Percentiles rank a stretch among this genome's conserved stretches.
These are phyloP conservation scores for Volvox africanus DNA, from an alignment of 139 green algal genomes.

Conservation along the genomic window DNA sequence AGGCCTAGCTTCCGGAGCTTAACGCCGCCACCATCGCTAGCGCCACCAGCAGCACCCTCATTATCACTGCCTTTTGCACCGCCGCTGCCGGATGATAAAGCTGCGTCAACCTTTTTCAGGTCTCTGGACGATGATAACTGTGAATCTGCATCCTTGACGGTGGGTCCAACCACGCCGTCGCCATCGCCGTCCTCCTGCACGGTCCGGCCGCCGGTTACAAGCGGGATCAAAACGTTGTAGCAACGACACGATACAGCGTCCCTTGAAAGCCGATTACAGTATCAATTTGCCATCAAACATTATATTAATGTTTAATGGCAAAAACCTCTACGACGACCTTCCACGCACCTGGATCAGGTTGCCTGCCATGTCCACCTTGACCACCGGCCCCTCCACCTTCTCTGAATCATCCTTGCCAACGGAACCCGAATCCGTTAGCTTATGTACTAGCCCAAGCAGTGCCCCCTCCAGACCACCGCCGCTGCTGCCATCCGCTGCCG, in stretches of 20 bases:
- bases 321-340: background rate
- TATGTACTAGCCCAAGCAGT: conserved; percentile 32
- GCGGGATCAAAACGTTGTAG: background rate
- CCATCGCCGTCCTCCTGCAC: conserved; percentile 32
- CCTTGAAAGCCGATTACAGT: background rate
- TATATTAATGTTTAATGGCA: too few species aligned
- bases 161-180: conserved; percentile 18
- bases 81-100: too few species aligned
- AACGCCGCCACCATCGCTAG: background rate
- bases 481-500: too few species aligned
- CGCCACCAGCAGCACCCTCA: background rate
- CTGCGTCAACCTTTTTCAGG: background rate
- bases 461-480: background rate
- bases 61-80: background rate
- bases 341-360: conserved; percentile 32
- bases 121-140: background rate
- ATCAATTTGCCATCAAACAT: background rate
- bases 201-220: background rate
- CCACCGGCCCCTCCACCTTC: conserved; percentile 20
- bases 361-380: conserved; percentile 29
- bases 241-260: background rate
- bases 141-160: background rate
- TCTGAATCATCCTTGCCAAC: background rate
- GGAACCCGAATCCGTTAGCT: background rate
- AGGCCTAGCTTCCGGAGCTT: conserved; percentile 4